Base-by-base conservation (phyloP, 129 eudicot species). In the Chrysanthemum seticuspe region DNA sequence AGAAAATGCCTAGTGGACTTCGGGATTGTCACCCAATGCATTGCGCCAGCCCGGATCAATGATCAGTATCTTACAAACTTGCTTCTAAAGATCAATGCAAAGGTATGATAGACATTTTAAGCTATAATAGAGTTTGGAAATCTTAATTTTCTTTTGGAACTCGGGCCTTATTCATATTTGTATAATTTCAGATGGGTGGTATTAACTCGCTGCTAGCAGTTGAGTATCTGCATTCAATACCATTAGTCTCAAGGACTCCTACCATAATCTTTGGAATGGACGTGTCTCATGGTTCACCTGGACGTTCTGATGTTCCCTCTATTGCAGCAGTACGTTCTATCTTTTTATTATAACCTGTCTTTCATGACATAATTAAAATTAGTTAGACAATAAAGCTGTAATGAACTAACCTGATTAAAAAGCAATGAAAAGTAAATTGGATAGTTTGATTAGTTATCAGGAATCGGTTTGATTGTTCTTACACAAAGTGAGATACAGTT, bases 261-360 rank as follows among this genome's bases (percentile, higher is more conserved):
- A 91, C 96, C 0, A 69, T 91, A 0, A 88, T 91, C 14, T 13
- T 91, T 44, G 97, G 97, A 21, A 86, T 88, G 96, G 94, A 91
- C 77, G 91, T 88, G 0, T 88, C 93, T 12, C 96, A 91, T 68
- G 97, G 93, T 19, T 87, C 93, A 3, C 86, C 93, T 44, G 93
- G 96, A 18, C 91, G 82, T 5, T 71, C 92, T 11, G 97, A 91
- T 75, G 80, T 81, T 72, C 96, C 97, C 14, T 88, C 96, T 2
- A 78, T 88, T 67, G 96, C 93, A 6, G 96, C 96, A 72, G 58
- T 92, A 92, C 91, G 0, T 71, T 87, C 1, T 91, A 91, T 58
- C 25, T 83, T 87, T 50, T 96, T 13, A 16, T 50, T 40, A 19
- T 4, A 13, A 70, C 23, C 23, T 50, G 14, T 18, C 16, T 14